phyloP scores from a whole-genome alignment of 495 filamentous ascomycete species.

The Sordaria brevicollis region DNA sequence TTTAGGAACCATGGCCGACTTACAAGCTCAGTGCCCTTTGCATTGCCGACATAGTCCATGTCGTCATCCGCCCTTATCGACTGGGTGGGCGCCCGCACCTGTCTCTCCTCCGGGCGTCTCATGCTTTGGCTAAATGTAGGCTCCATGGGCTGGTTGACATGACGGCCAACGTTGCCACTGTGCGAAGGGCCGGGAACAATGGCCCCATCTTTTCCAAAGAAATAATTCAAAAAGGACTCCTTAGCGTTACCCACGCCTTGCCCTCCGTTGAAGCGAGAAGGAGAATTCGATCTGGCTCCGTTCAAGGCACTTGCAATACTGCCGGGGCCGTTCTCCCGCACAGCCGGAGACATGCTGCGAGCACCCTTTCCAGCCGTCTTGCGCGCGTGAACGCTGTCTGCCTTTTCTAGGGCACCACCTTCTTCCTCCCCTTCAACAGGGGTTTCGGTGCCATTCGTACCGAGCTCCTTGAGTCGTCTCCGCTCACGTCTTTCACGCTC shows the following conservation, averaged over 20 bases:
- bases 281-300: slow-evolving; percentile 52
- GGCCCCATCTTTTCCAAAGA: slow-evolving; percentile 88
- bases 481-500: slow-evolving; percentile 77
- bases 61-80: slow-evolving; percentile 24
- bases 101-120: slow-evolving; percentile 59
- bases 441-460: slow-evolving; percentile 62
- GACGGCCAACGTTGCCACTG: slow-evolving; percentile 42
- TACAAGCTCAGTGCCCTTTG: slow-evolving; percentile 41
- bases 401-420: slow-evolving; percentile 46
- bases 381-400: slow-evolving; percentile 33
- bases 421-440: slow-evolving; percentile 67
- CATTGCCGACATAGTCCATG: slow-evolving; percentile 18
- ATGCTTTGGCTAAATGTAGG: slow-evolving; percentile 77
- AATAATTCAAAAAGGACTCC: slow-evolving; percentile 95
- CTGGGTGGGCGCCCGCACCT: slow-evolving; percentile 29
- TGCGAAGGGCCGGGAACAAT: slow-evolving; percentile 30
- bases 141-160: slow-evolving; percentile 64
- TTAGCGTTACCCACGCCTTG: slow-evolving; percentile 40
- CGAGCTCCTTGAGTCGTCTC: slow-evolving; percentile 69
- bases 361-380: slow-evolving; percentile 43
- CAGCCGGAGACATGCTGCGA: slow-evolving; percentile 74
- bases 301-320: slow-evolving; percentile 60
- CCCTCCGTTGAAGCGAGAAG: slow-evolving; percentile 43
- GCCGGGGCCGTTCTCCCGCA: slow-evolving; percentile 48
- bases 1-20: slow-evolving; percentile 20